A percentile compares a stretch with the other conserved stretches of the same genome.
Conservation (phyloP, 2,329 filamentous ascomycete species). For the Chrysoporthe cubensis region DNA sequence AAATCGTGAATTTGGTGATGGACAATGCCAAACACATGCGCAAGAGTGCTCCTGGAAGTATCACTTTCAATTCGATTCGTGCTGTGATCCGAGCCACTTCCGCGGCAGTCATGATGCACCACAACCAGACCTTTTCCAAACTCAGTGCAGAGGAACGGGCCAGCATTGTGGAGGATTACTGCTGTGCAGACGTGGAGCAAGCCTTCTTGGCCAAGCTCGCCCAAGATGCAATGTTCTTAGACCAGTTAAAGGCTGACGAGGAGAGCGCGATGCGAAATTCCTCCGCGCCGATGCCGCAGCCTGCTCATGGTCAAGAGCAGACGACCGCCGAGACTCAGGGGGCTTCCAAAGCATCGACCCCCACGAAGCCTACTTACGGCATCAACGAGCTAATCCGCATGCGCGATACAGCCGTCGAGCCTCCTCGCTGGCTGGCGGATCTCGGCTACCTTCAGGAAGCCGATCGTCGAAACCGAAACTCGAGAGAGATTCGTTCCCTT, state of each 20-base stretch:
- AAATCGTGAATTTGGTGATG: constrained; percentile 1
- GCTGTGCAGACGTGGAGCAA: background rate
- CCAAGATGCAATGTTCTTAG: background rate
- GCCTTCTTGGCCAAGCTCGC: background rate
- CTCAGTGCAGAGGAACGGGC: background rate
- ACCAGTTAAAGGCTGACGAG: background rate
- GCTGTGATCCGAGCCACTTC: constrained; percentile 11
- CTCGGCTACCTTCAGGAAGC: constrained; percentile 9
- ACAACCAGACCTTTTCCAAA: background rate
- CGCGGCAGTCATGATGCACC: background rate
- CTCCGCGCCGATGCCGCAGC: background rate
- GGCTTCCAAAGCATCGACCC: background rate
- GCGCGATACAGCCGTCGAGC: background rate
- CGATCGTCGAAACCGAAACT: background rate
- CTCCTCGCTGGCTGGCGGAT: constrained; percentile 7
- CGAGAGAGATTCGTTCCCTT: background rate
- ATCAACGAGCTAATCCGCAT: constrained; percentile 10
- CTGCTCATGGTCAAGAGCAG: background rate
- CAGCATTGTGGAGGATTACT: background rate
- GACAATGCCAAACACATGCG: constrained; percentile 2
- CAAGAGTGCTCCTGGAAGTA: background rate
- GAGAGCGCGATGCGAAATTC: background rate
- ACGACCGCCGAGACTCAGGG: background rate
- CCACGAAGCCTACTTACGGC: background rate
- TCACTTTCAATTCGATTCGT: background rate